Evolutionary conservation across 306 rosid genomes (phyloP), one percentile per base, ranked within the genome.

Genomic region (Lupinus albus): DNA sequence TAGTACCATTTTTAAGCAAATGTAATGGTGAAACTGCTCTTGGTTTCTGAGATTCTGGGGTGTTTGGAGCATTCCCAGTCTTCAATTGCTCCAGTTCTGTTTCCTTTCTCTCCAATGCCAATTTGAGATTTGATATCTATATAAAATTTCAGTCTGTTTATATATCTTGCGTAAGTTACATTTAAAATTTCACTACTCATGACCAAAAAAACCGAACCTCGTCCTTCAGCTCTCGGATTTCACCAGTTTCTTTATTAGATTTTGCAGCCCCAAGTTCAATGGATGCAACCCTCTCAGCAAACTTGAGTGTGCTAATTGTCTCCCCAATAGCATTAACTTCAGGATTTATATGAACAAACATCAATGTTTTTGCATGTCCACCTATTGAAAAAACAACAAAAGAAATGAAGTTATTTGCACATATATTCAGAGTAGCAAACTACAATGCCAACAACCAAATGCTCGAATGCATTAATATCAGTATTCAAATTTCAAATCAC

Each of bases 341-440:
- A n/a, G 97, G 96, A 67, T 90, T 94, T 84, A 94, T 86, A 80
- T 94, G 99, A 47, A 94, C 99, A 82, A 94, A 90, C 99, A 94
- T 94, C 88, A 94, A 84, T 16, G 99, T 94, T 78, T 94, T 94
- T 51, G 99, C 99, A 44, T 91, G 97, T 48, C 99, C 99, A 67
- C 99, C 99, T 94, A 71, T 56, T 64, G 13, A 49, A 18, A 75
- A 42, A 67, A 67, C 78, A 52, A 62, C 28, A 65, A 30, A 51
- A 58, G 59, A 70, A 51, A 5, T 10, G 32, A 49, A 50, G 12
- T 30, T 16, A 55, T 3, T 45, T 64, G 39, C 13, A 74, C 13
- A 60, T 20, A 42, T 50, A 30, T 46, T 36, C 45, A 55, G 47
- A n/a, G 46, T 49, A 49, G 16, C 45, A 58, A 62, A 52, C 4